These are phyloP conservation scores for Tetrapisispora namnaoensis DNA, from an alignment of 805 yeast species.

Conservation along the genomic window DNA sequence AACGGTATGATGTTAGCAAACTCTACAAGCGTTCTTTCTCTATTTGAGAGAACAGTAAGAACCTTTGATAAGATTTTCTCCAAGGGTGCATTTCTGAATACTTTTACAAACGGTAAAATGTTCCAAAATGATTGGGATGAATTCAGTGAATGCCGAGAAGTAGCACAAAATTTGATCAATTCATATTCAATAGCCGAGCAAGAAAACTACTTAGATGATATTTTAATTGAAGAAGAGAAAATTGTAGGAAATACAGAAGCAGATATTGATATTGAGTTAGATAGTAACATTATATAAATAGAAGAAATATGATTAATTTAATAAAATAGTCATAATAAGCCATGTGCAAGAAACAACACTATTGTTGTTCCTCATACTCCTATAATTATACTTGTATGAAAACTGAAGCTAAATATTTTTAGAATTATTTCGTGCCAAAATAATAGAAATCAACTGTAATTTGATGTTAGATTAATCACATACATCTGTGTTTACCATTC, in stretches of 20 bases:
- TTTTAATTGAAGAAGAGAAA: conserved; percentile 30
- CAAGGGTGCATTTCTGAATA: conserved; percentile 75
- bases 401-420: no score
- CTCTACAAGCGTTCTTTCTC: conserved; percentile 60
- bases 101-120: conserved; percentile 43
- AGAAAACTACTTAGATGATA: conserved; percentile 35
- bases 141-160: conserved; percentile 67
- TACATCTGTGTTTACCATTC: no score
- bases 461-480: no score
- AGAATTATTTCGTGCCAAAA: no score
- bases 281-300: conserved; percentile 15
- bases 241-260: conserved; percentile 21
- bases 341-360: no score
- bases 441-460: no score
- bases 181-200: conserved; percentile 66
- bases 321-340: no score
- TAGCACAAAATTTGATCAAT: conserved; percentile 64
- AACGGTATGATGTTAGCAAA: conserved; percentile 82
- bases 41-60: conserved; percentile 55
- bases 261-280: conserved; percentile 24
- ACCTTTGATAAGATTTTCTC: conserved; percentile 75
- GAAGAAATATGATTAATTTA: background rate
- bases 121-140: conserved; percentile 43
- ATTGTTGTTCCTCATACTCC: no score
- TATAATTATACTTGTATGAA: no score